A percentile compares a stretch with the other conserved stretches of the same genome.
Conservation (phyloP, 306 rosid genomes). For the Lathyrus tuberosus region DNA sequence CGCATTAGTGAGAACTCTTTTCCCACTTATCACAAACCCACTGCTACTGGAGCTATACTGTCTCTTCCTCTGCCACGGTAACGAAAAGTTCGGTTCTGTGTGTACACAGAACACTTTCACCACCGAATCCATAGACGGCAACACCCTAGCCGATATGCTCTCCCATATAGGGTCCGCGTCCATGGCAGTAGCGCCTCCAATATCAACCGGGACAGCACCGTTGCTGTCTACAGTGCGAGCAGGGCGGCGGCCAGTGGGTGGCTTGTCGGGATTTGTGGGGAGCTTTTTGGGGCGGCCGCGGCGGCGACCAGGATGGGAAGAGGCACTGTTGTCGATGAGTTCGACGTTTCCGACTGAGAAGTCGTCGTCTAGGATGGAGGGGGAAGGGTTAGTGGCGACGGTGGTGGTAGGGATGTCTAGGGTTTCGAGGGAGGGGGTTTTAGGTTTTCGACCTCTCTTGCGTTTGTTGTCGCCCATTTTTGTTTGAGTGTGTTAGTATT, state of each 20-base stretch:
- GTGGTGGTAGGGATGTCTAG: conserved; percentile 53
- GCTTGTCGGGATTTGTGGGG: conserved; percentile 50
- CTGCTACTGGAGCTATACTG: conserved; percentile 92
- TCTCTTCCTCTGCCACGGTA: conserved; percentile 98
- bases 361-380: conserved; percentile 49
- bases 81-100: conserved; percentile 91
- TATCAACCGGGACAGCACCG: conserved; percentile 45
- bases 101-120: conserved; percentile 94
- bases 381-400: conserved; percentile 11
- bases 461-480: conserved; percentile 57
- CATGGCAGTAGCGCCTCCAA: conserved; percentile 17
- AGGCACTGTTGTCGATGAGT: conserved; percentile 53
- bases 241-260: conserved; percentile 46
- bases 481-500: not conserved
- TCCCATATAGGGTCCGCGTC: conserved; percentile 50
- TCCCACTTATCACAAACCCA: conserved; percentile 82
- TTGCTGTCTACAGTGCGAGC: conserved; percentile 35
- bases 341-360: conserved; percentile 70
- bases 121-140: conserved; percentile 90
- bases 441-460: conserved; percentile 82
- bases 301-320: conserved; percentile 41
- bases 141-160: conserved; percentile 51
- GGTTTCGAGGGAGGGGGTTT: conserved; percentile 61
- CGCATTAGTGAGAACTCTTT: conserved; percentile 91
- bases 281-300: conserved; percentile 76